These are phyloP conservation scores for Starmerella powellii DNA, from an alignment of 805 yeast genomes.

Conservation along the genomic window DNA sequence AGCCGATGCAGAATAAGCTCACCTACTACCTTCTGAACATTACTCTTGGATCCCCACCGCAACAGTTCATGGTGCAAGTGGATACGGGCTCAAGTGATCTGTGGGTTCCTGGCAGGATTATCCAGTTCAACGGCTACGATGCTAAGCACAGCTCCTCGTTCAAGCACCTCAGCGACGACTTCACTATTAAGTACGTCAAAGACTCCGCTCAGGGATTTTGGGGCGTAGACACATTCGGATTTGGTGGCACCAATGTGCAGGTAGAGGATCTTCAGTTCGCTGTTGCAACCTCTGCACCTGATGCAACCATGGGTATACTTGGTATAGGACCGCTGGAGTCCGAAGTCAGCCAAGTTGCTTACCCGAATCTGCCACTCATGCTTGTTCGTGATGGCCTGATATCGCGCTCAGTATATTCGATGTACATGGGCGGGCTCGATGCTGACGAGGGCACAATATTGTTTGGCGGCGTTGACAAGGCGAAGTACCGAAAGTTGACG, in stretches of 20 bases:
- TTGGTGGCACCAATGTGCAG: slow-evolving; percentile 34
- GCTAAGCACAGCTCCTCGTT: slow-evolving; percentile 14
- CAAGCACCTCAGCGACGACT: slow-evolving; percentile 16
- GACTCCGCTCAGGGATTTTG: slow-evolving; percentile 42
- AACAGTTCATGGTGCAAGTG: slow-evolving; percentile 44
- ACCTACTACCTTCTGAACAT: slow-evolving; percentile 28
- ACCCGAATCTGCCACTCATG: slow-evolving; percentile 51
- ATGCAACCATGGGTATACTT: slow-evolving; percentile 41
- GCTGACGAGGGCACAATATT: slow-evolving; percentile 41
- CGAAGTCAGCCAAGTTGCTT: slow-evolving; percentile 24
- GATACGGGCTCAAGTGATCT: slow-evolving; percentile 55
- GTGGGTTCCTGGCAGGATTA: slow-evolving; percentile 22
- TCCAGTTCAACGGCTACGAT: slow-evolving; percentile 23
- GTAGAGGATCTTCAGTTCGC: slow-evolving; percentile 55
- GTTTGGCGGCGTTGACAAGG: slow-evolving; percentile 62
- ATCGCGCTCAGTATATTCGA: slow-evolving; percentile 45
- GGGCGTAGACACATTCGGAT: slow-evolving; percentile 49
- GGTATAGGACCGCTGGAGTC: slow-evolving; percentile 25
- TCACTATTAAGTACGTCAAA: slow-evolving; percentile 32
- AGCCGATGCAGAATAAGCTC: slow-evolving; percentile 22
- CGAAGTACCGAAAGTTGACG: slow-evolving; percentile 44
- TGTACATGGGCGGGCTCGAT: slow-evolving; percentile 39
- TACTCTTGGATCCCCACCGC: slow-evolving; percentile 42
- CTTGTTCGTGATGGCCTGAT: slow-evolving; percentile 49
- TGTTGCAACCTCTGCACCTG: slow-evolving; percentile 54